These are phyloP conservation scores for Bjerkandera adusta DNA, from an alignment of 1,284 basidiomycete species.

Conservation along the genomic window DNA sequence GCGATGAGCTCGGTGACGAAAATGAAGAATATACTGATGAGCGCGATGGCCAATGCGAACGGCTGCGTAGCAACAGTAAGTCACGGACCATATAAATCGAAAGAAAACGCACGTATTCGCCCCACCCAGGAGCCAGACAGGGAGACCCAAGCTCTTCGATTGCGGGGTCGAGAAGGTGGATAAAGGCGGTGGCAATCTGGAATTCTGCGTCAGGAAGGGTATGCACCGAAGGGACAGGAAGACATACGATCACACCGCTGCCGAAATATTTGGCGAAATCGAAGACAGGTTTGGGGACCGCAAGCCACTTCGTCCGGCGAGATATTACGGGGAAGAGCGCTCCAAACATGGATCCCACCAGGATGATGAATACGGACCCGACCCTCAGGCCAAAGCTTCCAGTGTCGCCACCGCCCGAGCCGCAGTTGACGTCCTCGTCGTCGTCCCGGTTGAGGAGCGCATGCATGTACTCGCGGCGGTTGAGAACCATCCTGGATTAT, in stretches of 20 bases:
- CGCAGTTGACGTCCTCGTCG: constrained; percentile 15
- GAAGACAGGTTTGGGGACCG: constrained; percentile 65
- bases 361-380: constrained; percentile 88
- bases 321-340: constrained; percentile 85
- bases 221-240: background rate
- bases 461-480: constrained; percentile 8
- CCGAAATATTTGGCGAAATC: constrained; percentile 96
- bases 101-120: constrained; percentile 59
- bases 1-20: constrained; percentile 86
- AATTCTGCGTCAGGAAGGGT: background rate
- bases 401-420: constrained; percentile 13
- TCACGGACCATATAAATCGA: constrained; percentile 3
- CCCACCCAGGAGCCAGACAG: constrained; percentile 77
- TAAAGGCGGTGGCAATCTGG: constrained; percentile 90
- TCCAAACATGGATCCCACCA: constrained; percentile 64
- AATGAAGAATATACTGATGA: constrained; percentile 78
- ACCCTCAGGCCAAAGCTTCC: constrained; percentile 57
- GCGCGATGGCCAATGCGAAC: constrained; percentile 78
- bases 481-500: constrained; percentile 14
- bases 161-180: constrained; percentile 81
- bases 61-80: constrained; percentile 42
- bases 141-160: constrained; percentile 66
- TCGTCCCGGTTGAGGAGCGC: constrained; percentile 6
- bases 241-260: constrained; percentile 82
- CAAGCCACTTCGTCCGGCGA: constrained; percentile 52